A percentile compares a stretch with the other conserved stretches of the same genome.
phyloP scores from a whole-genome alignment of 148 eudicot genomes.

The Rhododendron williamsianum region DNA sequence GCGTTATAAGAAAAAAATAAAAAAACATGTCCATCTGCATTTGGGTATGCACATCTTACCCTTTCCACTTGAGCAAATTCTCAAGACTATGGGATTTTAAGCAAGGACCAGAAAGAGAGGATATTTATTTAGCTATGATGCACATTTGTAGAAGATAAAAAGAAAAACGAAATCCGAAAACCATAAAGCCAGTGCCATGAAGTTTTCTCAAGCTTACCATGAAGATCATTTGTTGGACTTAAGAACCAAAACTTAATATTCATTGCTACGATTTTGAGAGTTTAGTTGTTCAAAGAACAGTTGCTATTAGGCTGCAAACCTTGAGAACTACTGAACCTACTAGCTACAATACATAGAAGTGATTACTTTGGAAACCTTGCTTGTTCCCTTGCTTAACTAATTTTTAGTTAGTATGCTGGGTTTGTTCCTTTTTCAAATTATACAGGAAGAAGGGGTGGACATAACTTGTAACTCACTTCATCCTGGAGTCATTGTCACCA shows the following conservation, averaged over 20 bases:
- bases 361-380: neutral
- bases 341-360: neutral
- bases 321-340: neutral
- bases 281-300: neutral
- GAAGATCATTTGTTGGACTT: neutral
- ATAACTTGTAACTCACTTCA: constrained; percentile 65
- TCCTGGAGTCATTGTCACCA: constrained; percentile 54
- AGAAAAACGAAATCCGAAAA: neutral
- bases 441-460: constrained; percentile 48
- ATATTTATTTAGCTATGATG: neutral
- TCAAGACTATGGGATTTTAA: neutral
- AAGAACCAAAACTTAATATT: neutral
- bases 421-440: neutral
- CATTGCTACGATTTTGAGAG: neutral
- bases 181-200: neutral
- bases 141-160: neutral
- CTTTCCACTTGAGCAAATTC: neutral
- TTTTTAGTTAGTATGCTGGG: neutral
- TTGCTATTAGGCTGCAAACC: neutral
- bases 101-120: too few species aligned
- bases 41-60: neutral
- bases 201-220: neutral
- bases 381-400: too few species aligned
- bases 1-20: too few species aligned
- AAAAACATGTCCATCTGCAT: neutral